Evolutionary conservation across 202 grass and related monocot species (phyloP), one percentile per base, ranked within the genome.

Genomic region (Bolboschoenoplectus hybrid): DNA sequence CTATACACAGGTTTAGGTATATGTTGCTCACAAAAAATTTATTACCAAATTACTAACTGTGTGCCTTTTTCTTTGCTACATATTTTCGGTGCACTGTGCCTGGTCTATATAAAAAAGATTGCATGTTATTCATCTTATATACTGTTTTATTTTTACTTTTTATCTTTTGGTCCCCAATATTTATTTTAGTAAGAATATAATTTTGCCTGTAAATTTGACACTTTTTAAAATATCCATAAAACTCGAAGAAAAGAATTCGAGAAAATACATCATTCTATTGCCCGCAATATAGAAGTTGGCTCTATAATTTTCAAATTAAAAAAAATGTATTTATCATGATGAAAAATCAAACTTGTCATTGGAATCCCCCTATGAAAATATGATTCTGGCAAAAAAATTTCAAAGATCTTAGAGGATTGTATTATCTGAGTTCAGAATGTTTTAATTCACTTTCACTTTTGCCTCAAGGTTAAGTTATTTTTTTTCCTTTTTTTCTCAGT

Each of bases 361-460:
- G n/a, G 41, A 50, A 50, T 50, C 70, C n/a, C n/a, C 39, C 67
- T 43, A n/a, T 4, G n/a, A 43, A 69, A 26, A 5, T 73, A 26
- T 20, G 19, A 52, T 43, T 80, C 16, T 44, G 20, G 35, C 39
- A 39, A 26, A 17, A 69, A 0, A 7, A 7, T 43, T 41, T 16
- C 1, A 68, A 78, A 38, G 7, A 52, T 53, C 9, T 57, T 12
- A 78, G 34, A 57, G 51, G 52, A 56, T 17, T 11, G 43, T 80
- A 38, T 60, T 26, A 26, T 26, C 26, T 26, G 61, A 80, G 75
- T 16, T 80, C 75, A 60, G 5, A 79, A 79, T 79, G 7, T 17
- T 26, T 58, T 5, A 60, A 79, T 43, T 79, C 47, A 79, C 35
- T 60, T 79, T 41, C 75, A 41, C 75, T 79, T 79, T 58, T 40